Base-by-base conservation (phyloP, 352 stramenopile species). In the Pythium aristosporum region DNA sequence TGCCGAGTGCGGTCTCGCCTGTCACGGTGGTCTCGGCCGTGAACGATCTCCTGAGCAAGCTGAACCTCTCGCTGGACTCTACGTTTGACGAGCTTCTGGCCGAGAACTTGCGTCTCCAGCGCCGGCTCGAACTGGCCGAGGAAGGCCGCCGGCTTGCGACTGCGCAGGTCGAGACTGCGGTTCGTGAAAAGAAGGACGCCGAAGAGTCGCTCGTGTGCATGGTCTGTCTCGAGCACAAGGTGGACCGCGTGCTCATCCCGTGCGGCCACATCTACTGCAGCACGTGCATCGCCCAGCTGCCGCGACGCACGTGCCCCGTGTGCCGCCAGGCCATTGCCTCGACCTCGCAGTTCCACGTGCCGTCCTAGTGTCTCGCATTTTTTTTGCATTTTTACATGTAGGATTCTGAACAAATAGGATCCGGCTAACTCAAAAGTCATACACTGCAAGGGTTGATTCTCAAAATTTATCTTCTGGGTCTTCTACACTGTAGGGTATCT, bases 231-330 rank as follows among this genome's bases (percentile, higher is more conserved):
- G 87, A 95, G 63, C 82, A 85, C 65, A 75, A 89, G 46, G 87
- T 95, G 53, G 74, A 95, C 53, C 79, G 82, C 61, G 85, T 95
- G 63, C 70, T 95, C 23, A 85, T 93, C 32, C 85, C 87, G 25
- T 94, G 87, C 37, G 87, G 85, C 32, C 85, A 95, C 71, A 91
- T 92, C 39, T 92, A 93, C 66, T 95, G 85, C 66, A 64, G 69
- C 13, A 61, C 54, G n/a, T 95, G 87, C 53, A 71, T 92, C 20
- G 61, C 76, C 42, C 82, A 76, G 10, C 65, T 94, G 20, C 83
- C 79, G 16, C 79, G 75, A 11, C 76, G 69, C 4, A 83, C 80
- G 61, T 94, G 85, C 44, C 85, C 85, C 28, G 78, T 92, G 41
- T 92, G 85, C 41, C 79, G 85, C 34, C 68, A 90, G 49, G 57